Percentiles rank a stretch among this genome's conserved stretches.
These are phyloP conservation scores for Bjerkandera adusta DNA, from an alignment of 1,284 basidiomycete species.

Conservation along the genomic window DNA sequence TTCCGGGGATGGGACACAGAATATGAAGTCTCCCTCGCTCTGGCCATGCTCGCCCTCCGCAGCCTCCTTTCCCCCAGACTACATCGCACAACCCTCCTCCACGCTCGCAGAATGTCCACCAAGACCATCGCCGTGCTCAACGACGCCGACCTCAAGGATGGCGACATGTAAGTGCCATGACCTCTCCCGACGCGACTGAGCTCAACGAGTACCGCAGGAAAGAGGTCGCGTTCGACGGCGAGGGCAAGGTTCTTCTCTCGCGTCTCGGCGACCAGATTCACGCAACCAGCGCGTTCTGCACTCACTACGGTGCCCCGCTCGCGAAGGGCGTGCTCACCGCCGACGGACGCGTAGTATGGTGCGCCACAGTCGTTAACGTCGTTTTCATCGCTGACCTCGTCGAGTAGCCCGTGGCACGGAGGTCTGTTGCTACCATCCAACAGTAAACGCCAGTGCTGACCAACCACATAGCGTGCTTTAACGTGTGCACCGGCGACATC, in stretches of 20 bases:
- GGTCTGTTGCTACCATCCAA: constrained; percentile 40
- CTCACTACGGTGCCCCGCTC: constrained; percentile 87
- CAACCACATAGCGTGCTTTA: constrained; percentile 73
- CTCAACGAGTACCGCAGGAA: constrained; percentile 50
- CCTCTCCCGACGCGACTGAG: no score
- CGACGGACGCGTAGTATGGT: constrained; percentile 82
- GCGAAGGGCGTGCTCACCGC: constrained; percentile 80
- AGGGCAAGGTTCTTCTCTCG: constrained; percentile 80
- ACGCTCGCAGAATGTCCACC: constrained; percentile 33
- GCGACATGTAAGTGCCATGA: constrained; percentile 60
- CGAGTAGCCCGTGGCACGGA: constrained; percentile 83
- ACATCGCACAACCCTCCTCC: not conserved
- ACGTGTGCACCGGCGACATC: constrained; percentile 77
- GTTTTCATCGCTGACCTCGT: constrained; percentile 3
- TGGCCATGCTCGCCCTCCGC: constrained; percentile 9
- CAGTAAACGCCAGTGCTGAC: constrained; percentile 2
- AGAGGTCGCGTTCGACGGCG: constrained; percentile 75
- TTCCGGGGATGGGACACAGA: constrained; percentile 1
- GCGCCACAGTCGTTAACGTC: constrained; percentile 23
- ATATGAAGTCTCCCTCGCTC: not conserved
- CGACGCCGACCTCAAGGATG: constrained; percentile 68
- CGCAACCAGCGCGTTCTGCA: constrained; percentile 87
- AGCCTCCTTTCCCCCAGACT: constrained; percentile 4
- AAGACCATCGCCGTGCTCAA: constrained; percentile 68
- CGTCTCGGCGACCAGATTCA: constrained; percentile 72